Conservation (phyloP, 129 eudicot genomes). For the carrot (Daucus carota) region DNA sequence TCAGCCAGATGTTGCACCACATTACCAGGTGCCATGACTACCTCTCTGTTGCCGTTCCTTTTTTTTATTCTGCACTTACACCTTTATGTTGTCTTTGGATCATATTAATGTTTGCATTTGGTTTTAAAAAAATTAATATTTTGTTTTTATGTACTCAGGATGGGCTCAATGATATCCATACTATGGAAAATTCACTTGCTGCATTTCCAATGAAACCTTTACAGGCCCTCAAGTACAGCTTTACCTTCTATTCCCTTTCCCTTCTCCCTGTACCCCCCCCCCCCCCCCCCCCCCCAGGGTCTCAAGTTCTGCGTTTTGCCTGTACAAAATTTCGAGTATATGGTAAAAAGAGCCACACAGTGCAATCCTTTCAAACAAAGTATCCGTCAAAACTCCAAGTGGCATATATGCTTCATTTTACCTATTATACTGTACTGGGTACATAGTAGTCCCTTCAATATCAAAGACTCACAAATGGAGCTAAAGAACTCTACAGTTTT, state of each 20-base stretch:
- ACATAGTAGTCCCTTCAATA: background rate
- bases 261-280: background rate
- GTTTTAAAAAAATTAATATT: background rate
- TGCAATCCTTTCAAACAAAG: background rate
- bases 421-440: background rate
- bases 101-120: background rate
- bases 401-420: background rate
- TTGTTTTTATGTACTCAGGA: constrained; percentile 37
- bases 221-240: constrained; percentile 84
- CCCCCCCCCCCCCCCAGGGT: too few relatives aligned
- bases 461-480: background rate
- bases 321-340: background rate
- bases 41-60: background rate
- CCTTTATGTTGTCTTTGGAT: background rate
- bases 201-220: constrained; percentile 90
- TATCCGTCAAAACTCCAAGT: background rate
- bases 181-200: constrained; percentile 74
- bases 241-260: constrained; percentile 8
- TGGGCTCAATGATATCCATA: constrained; percentile 48
- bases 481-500: too few relatives aligned
- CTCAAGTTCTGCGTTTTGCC: too few relatives aligned
- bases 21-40: constrained; percentile 47
- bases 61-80: background rate
- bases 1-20: constrained; percentile 33
- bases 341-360: background rate